Base-by-base conservation (phyloP, 805 yeast genomes). In the Lachancea cidri region DNA sequence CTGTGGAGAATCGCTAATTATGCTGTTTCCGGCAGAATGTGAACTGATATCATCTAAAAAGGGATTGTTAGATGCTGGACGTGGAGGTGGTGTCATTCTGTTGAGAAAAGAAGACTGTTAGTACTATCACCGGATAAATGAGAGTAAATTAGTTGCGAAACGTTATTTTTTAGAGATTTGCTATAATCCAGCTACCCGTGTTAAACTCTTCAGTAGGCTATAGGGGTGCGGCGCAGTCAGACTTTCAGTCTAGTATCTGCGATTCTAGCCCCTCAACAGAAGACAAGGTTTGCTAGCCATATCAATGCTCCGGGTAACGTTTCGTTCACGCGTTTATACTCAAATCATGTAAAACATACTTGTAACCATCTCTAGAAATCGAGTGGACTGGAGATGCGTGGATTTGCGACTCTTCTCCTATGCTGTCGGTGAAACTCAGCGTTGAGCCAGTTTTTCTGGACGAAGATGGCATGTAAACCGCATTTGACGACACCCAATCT, bases 401-500 rank as follows among this genome's bases (percentile, higher is more conserved):
- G 8, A 8, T 15, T 13, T n/a, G 17, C 8, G 17, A 8, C 14
- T 29, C 33, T 25, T 60, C 71, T 19, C 67, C 72, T 15, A 68
- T 67, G 5, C 67, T 76, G 35, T 71, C 71, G 17, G 68, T 64
- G 43, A 71, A 67, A 36, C 68, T 65, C 55, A 43, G 64, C 65
- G 42, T 72, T 45, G 55, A 73, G 47, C 50, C 55, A 38, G 60
- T 62, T 43, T 65, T 66, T 42, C 67, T 66, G 16, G 43, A 32
- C 17, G 39, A 45, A 19, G 33, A 35, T 8, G 54, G 52, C 15
- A 44, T 35, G 17, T 44, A 36, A 4, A 43, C 42, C 32, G 47
- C 47, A 38, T 53, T 53, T 5, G 46, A 36, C 16, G 52, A 39
- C 31, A 82, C 76, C 88, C 88, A 82, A 16, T 67, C 70, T 32